These are phyloP conservation scores for Fonsecaea pedrosoi DNA, from an alignment of 2,329 filamentous ascomycete genomes.

Conservation along the genomic window DNA sequence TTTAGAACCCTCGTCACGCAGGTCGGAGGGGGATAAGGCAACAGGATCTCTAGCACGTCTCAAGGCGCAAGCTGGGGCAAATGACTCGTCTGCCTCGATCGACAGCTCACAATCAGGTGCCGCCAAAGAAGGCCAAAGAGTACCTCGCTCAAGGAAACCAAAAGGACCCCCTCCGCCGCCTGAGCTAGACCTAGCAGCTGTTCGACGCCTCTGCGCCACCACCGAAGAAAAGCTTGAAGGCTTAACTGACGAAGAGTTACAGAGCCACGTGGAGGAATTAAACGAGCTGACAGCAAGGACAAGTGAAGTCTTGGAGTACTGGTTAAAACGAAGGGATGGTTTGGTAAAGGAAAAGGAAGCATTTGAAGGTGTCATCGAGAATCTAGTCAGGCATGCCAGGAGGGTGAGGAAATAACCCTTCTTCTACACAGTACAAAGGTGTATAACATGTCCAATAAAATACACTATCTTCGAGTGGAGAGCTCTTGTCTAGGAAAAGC, in stretches of 20 bases:
- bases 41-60: slow-evolving; percentile 45
- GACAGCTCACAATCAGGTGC: slow-evolving; percentile 43
- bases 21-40: slow-evolving; percentile 65
- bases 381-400: slow-evolving; percentile 87
- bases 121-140: slow-evolving; percentile 30
- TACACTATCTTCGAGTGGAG: slow-evolving; percentile 6
- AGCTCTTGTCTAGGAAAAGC: neutral
- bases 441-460: neutral
- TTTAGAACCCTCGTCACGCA: slow-evolving; percentile 60
- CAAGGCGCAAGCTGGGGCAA: slow-evolving; percentile 43
- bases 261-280: slow-evolving; percentile 71
- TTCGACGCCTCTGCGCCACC: slow-evolving; percentile 78
- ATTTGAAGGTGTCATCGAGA: slow-evolving; percentile 96
- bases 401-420: slow-evolving; percentile 70
- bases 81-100: slow-evolving; percentile 44
- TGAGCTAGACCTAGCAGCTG: slow-evolving; percentile 77
- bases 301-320: slow-evolving; percentile 81
- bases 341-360: slow-evolving; percentile 89
- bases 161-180: slow-evolving; percentile 67
- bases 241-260: slow-evolving; percentile 78
- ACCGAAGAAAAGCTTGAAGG: slow-evolving; percentile 83
- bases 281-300: slow-evolving; percentile 73
- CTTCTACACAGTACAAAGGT: neutral
- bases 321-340: slow-evolving; percentile 84
- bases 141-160: slow-evolving; percentile 51